Base-by-base conservation (phyloP, 441 rosid genomes). In the Metrosideros polymorpha region DNA sequence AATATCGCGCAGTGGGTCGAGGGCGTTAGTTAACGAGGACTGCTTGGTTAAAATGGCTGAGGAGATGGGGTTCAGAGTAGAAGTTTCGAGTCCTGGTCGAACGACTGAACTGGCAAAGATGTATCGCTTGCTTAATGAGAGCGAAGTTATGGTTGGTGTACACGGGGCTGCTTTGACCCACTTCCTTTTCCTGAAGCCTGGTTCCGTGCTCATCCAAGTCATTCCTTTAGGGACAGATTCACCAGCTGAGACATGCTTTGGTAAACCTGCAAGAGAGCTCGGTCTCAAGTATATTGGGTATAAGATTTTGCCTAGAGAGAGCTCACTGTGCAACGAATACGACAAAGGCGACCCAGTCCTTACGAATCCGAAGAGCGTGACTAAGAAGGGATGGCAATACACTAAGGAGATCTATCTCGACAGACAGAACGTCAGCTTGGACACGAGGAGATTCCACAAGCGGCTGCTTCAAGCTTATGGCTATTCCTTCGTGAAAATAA, bases 81-180 rank as follows among this genome's bases (percentile, higher is more conserved):
- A 92, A 87, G 89, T 97, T 82, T 45, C 92, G 61, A 92, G 91
- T 88, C 99, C 99, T 14, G 89, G 87, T 19, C 79, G 42, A 32
- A 94, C 92, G 2, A 91, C 95, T 18, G 99, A 96, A 85, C 89
- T 97, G 90, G 95, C 97, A 15, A 94, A 89, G 93, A 94, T 94
- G 52, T 96, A 96, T 55, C 75, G 82, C 6, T 91, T 85, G 63
- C 89, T 96, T 51, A 95, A 94, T 87, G 90, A 98, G 9, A 97
- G 98, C 83, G 95, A 95, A 87, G 98, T 93, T 4, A 92, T 96
- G 98, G 87, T 97, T 43, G 99, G 99, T 84, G 99, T 97, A 35
- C 99, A 97, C 75, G 99, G 99, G 84, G 99, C 99, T 10, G 98
- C 99, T 61, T 94, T 97, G 99, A 97, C 99, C n/a, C 99, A 97